A percentile compares a stretch with the other conserved stretches of the same genome.
Evolutionary conservation across 148 eudicot species (phyloP).

Genomic region (Agrostemma githago): DNA sequence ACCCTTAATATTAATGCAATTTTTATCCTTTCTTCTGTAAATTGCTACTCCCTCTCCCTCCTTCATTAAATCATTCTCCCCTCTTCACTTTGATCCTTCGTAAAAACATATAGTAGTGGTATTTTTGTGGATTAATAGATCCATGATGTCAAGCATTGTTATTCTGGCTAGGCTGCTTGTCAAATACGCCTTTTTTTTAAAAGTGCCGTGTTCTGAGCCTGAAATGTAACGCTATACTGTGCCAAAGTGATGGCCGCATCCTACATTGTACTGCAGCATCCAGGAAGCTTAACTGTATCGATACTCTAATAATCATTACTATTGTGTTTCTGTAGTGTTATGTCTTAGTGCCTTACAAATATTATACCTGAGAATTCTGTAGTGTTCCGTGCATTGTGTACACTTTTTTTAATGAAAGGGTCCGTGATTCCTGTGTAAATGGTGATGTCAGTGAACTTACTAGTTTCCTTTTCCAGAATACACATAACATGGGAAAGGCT

Average conservation of each 20-base stretch:
- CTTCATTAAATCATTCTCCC: no score
- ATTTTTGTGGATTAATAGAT: no score
- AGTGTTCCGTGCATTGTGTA: background rate
- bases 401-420: background rate
- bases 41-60: background rate
- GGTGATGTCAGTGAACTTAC: constrained; percentile 3
- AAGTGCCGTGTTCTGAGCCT: no score
- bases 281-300: background rate
- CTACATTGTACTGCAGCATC: background rate
- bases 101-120: no score
- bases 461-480: constrained; percentile 41
- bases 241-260: background rate
- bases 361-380: background rate
- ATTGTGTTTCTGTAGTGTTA: background rate
- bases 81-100: no score
- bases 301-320: no score
- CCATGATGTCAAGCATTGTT: background rate
- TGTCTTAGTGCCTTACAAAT: no score
- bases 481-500: constrained; percentile 77
- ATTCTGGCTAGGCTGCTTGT: background rate
- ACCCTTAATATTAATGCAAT: no score
- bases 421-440: background rate
- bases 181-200: background rate
- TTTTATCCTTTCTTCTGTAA: background rate
- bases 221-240: background rate